phyloP scores from a whole-genome alignment of 495 filamentous ascomycete species.

The Gamarada debralockiae region DNA sequence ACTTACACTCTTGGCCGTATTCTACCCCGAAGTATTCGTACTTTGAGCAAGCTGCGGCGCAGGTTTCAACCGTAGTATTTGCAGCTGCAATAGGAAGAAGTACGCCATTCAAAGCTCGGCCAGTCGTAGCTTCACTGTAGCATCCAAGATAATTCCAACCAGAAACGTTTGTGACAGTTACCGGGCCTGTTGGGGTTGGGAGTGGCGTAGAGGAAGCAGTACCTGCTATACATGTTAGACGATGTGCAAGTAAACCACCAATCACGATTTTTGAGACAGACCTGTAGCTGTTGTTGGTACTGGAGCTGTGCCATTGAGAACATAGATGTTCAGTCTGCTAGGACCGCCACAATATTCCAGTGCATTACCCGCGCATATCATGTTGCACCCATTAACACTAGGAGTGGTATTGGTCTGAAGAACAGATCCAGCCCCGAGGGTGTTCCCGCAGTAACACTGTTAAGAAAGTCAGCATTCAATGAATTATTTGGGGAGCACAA shows the following conservation, averaged over 20 bases:
- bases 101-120: slow-evolving; percentile 19
- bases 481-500: background rate
- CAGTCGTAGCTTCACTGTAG: slow-evolving; percentile 21
- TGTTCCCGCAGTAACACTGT: slow-evolving; percentile 22
- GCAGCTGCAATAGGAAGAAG: slow-evolving; percentile 20
- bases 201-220: background rate
- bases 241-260: too few relatives aligned
- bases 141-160: slow-evolving; percentile 20
- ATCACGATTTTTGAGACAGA: too few relatives aligned
- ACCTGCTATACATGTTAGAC: too few relatives aligned
- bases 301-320: background rate
- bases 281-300: too few relatives aligned
- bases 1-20: slow-evolving; percentile 32
- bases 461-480: background rate
- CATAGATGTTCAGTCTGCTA: slow-evolving; percentile 11
- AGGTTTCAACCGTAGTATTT: slow-evolving; percentile 19
- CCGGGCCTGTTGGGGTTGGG: slow-evolving; percentile 2
- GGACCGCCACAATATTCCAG: slow-evolving; percentile 27
- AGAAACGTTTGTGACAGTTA: slow-evolving; percentile 1
- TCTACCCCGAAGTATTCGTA: slow-evolving; percentile 24
- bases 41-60: slow-evolving; percentile 10
- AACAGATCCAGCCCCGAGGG: slow-evolving; percentile 18
- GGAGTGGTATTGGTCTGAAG: slow-evolving; percentile 15
- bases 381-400: slow-evolving; percentile 23
- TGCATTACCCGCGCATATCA: slow-evolving; percentile 27